Conservation (phyloP, 371 early-diverging fungal genomes). For the Apophysomyces variabilis region DNA sequence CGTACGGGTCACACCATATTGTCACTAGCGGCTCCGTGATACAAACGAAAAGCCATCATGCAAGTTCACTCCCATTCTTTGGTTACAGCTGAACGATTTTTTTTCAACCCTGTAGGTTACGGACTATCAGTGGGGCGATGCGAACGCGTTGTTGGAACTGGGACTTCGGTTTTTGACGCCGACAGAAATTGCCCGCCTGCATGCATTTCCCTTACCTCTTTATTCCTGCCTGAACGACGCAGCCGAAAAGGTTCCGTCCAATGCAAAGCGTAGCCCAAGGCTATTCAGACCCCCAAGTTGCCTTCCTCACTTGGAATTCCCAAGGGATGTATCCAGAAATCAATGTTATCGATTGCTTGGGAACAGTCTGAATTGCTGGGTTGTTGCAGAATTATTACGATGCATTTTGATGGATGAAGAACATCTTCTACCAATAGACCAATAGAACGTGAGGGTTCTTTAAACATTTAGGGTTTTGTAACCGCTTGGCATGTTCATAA, state of each 20-base stretch:
- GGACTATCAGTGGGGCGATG: slow-evolving; percentile 55
- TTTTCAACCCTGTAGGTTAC: slow-evolving; percentile 20
- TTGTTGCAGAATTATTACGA: too few relatives aligned
- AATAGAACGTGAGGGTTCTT: too few relatives aligned
- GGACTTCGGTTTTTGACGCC: slow-evolving; percentile 81
- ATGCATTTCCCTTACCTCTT: slow-evolving; percentile 68
- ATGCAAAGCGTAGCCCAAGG: not conserved
- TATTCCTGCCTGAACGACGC: slow-evolving; percentile 12
- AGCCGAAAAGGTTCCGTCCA: not conserved
- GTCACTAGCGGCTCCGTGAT: slow-evolving; percentile 71
- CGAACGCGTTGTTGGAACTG: slow-evolving; percentile 52
- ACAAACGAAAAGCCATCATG: slow-evolving; percentile 55
- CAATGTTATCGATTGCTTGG: slow-evolving; percentile 35
- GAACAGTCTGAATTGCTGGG: not conserved
- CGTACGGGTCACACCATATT: slow-evolving; percentile 73
- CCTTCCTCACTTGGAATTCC: slow-evolving; percentile 52
- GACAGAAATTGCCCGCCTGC: slow-evolving; percentile 74
- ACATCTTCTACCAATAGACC: too few relatives aligned
- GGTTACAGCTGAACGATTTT: not conserved
- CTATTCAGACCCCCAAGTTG: slow-evolving; percentile 25
- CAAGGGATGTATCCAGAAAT: slow-evolving; percentile 46
- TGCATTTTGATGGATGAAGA: too few relatives aligned
- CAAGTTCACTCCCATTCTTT: slow-evolving; percentile 12
- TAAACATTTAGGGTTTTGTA: too few relatives aligned
- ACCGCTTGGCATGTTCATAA: too few relatives aligned